A percentile compares a stretch with the other conserved stretches of the same genome.
phyloP scores from a whole-genome alignment of 345 rosid species.

The Cardamine occulta region DNA sequence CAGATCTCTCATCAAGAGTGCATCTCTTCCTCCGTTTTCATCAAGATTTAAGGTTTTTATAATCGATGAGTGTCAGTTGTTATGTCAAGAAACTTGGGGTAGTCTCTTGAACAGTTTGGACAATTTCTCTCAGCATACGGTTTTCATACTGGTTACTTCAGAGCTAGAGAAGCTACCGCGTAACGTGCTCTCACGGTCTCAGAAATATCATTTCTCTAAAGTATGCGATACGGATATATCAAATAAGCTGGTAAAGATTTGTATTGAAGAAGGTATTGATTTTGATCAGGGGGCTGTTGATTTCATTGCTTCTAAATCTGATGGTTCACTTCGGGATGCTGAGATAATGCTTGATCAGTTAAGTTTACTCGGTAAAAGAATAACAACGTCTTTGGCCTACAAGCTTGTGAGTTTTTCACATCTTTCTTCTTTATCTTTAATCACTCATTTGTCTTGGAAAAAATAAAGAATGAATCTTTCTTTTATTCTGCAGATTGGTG shows the following conservation, averaged over 20 bases:
- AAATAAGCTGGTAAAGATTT: conserved; percentile 64
- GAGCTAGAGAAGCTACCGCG: conserved; percentile 83
- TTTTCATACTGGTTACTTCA: conserved; percentile 81
- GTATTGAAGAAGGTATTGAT: conserved; percentile 70
- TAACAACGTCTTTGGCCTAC: conserved; percentile 72
- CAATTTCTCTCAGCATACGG: conserved; percentile 63
- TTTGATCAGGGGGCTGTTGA: conserved; percentile 78
- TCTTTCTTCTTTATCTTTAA: conserved; percentile 1
- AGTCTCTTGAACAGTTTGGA: conserved; percentile 67
- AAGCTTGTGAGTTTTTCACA: conserved; percentile 72
- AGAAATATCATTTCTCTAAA: conserved; percentile 79
- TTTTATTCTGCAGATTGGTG: conserved; percentile 65
- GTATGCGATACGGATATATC: conserved; percentile 69
- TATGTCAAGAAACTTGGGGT: conserved; percentile 80
- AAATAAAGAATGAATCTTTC: background rate
- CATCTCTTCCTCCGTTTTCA: conserved; percentile 66
- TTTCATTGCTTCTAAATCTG: conserved; percentile 88
- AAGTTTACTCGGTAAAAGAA: conserved; percentile 83
- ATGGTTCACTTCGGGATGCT: conserved; percentile 94
- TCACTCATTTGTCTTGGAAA: background rate
- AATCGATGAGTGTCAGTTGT: conserved; percentile 85
- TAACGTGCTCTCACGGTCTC: conserved; percentile 74
- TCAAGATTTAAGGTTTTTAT: conserved; percentile 80
- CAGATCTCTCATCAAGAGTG: conserved; percentile 69
- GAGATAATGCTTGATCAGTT: conserved; percentile 97